phyloP scores from a whole-genome alignment of 805 yeast genomes.

The Kluyveromyces nonfermentans region DNA sequence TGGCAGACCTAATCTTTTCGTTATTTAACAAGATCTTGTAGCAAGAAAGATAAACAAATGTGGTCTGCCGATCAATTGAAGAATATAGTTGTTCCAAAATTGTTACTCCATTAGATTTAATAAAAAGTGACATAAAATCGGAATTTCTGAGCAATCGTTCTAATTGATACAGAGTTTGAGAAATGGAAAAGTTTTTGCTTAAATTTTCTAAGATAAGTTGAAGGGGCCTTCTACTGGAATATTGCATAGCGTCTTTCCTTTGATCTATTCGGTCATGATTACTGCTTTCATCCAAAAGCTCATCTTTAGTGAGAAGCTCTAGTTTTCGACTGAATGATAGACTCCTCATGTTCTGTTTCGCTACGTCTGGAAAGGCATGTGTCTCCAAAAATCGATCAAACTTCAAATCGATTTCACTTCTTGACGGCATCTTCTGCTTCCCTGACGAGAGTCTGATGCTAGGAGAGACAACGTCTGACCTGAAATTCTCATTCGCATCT shows the following conservation, averaged over 20 bases:
- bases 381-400: conserved; percentile 17
- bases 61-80: conserved; percentile 4
- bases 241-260: conserved; percentile 1
- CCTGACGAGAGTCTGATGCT: neutral
- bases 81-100: conserved; percentile 8
- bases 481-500: neutral
- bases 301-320: conserved; percentile 21
- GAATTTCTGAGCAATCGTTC: conserved; percentile 21
- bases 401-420: conserved; percentile 13
- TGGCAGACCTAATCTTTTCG: conserved; percentile 10
- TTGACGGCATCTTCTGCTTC: conserved; percentile 10
- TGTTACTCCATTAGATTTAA: conserved; percentile 11
- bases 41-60: conserved; percentile 22
- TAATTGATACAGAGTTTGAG: conserved; percentile 16
- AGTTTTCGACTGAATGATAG: conserved; percentile 23
- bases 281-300: too few species aligned
- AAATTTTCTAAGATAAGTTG: conserved; percentile 4
- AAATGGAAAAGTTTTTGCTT: conserved; percentile 3
- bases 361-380: conserved; percentile 22
- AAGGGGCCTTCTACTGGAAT: neutral
- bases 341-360: conserved; percentile 15
- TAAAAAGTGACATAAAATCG: conserved; percentile 11
- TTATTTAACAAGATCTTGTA: conserved; percentile 20
- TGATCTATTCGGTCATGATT: neutral
- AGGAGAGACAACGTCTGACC: neutral